phyloP scores from a whole-genome alignment of 257 asterid genomes.

The Nicotiana benthamiana region DNA sequence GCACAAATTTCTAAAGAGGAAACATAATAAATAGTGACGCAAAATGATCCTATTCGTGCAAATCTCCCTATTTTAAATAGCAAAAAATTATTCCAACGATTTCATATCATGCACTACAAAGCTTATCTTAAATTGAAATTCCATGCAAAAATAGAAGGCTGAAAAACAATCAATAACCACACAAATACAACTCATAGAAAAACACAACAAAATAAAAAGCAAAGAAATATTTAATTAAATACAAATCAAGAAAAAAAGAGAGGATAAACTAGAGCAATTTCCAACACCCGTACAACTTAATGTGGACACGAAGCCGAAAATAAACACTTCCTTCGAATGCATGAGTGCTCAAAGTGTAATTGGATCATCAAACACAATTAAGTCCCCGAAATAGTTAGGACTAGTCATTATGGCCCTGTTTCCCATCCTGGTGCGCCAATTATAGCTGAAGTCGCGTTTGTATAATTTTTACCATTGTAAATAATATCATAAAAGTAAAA shows the following conservation, averaged over 20 bases:
- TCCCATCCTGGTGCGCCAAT: slow-evolving; percentile 28
- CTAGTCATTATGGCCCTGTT: slow-evolving; percentile 22
- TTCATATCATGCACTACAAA: not conserved
- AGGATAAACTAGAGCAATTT: not conserved
- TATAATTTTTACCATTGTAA: slow-evolving; percentile 28
- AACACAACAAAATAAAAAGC: not conserved
- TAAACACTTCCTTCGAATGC: slow-evolving; percentile 37
- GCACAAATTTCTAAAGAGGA: no score
- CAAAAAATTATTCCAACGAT: no score
- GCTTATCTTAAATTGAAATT: not conserved
- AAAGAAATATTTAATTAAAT: not conserved
- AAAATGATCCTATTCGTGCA: no score
- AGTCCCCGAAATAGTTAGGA: slow-evolving; percentile 28
- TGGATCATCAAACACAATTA: slow-evolving; percentile 41
- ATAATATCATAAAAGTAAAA: slow-evolving; percentile 36
- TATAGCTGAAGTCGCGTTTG: slow-evolving; percentile 32
- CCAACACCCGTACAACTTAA: slow-evolving; percentile 42
- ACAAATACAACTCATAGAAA: not conserved
- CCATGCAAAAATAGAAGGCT: not conserved
- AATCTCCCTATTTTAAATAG: no score
- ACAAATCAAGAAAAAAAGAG: not conserved
- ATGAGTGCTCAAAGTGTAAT: slow-evolving; percentile 34
- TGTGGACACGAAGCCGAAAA: slow-evolving; percentile 30
- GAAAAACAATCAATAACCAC: not conserved
- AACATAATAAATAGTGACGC: no score